phyloP scores from a whole-genome alignment of 768 basidiomycete species.

The Mycena latifolia region DNA sequence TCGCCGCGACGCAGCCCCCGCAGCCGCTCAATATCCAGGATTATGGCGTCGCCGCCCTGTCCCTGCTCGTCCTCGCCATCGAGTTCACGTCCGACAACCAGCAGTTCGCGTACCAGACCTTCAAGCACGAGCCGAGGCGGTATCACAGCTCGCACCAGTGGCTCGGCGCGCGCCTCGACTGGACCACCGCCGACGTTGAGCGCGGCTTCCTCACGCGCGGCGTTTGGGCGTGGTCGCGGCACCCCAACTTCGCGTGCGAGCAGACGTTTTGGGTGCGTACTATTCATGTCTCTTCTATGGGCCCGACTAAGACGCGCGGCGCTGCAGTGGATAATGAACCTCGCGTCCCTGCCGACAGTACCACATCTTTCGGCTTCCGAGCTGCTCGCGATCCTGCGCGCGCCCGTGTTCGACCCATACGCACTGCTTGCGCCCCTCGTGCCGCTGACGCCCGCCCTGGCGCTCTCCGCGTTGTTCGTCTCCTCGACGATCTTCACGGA shows the following conservation, averaged over 20 bases:
- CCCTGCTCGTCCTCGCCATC: constrained; percentile 67
- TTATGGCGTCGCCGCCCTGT: constrained; percentile 67
- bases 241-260: constrained; percentile 95
- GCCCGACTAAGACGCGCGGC: neutral
- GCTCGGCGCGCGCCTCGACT: constrained; percentile 73
- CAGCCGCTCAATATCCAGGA: constrained; percentile 69
- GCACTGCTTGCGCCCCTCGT: constrained; percentile 16
- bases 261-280: constrained; percentile 84
- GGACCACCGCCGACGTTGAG: constrained; percentile 74
- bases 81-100: constrained; percentile 95
- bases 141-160: constrained; percentile 67
- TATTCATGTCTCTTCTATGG: neutral
- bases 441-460: constrained; percentile 64
- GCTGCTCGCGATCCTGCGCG: constrained; percentile 32
- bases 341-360: constrained; percentile 69
- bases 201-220: constrained; percentile 90
- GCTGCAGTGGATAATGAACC: constrained; percentile 72
- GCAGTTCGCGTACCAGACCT: constrained; percentile 87
- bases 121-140: constrained; percentile 68
- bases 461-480: constrained; percentile 79
- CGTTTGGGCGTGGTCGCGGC: constrained; percentile 88
- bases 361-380: constrained; percentile 48
- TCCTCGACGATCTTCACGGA: constrained; percentile 87
- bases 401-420: constrained; percentile 16
- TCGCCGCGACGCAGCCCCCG: constrained; percentile 68